Evolutionary conservation across 2,329 filamentous ascomycete genomes (phyloP).

Genomic region (Aspergillus nomiae): DNA sequence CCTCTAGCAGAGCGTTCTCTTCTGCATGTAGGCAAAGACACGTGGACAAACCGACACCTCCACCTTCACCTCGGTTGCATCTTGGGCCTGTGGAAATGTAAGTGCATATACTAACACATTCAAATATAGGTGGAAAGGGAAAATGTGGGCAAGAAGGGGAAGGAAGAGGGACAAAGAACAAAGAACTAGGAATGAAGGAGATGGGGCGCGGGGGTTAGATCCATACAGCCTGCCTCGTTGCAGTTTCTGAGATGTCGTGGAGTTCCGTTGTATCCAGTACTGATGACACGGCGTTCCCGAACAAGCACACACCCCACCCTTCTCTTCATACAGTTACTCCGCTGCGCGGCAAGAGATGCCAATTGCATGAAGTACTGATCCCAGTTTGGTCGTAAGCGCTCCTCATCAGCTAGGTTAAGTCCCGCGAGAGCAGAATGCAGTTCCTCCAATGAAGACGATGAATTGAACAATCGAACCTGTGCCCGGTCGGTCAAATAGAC

Average conservation of each 20-base stretch:
- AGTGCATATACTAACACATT: neutral
- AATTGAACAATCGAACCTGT: slow-evolving; percentile 83
- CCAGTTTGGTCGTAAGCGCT: slow-evolving; percentile 85
- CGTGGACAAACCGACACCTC: slow-evolving; percentile 75
- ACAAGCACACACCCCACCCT: slow-evolving; percentile 94
- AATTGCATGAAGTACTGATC: slow-evolving; percentile 98
- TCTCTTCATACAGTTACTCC: slow-evolving; percentile 98
- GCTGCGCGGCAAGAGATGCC: slow-evolving; percentile 84
- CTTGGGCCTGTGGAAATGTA: slow-evolving; percentile 53
- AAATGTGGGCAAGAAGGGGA: neutral
- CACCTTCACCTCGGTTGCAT: slow-evolving; percentile 75
- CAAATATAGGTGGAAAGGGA: neutral
- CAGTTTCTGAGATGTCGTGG: slow-evolving; percentile 87
- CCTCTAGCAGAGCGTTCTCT: slow-evolving; percentile 94
- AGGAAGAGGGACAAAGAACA: neutral
- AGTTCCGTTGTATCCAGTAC: slow-evolving; percentile 98
- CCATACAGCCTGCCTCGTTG: slow-evolving; percentile 80
- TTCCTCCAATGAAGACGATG: slow-evolving; percentile 68
- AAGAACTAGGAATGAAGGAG: neutral
- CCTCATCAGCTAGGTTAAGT: slow-evolving; percentile 74
- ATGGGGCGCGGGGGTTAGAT: neutral
- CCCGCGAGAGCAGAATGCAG: slow-evolving; percentile 72
- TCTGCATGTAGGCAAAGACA: slow-evolving; percentile 98
- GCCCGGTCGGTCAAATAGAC: slow-evolving; percentile 79
- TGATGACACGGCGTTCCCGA: slow-evolving; percentile 80